Conservation (phyloP, 2,329 filamentous ascomycete genomes). For the Aspergillus uvarum region DNA sequence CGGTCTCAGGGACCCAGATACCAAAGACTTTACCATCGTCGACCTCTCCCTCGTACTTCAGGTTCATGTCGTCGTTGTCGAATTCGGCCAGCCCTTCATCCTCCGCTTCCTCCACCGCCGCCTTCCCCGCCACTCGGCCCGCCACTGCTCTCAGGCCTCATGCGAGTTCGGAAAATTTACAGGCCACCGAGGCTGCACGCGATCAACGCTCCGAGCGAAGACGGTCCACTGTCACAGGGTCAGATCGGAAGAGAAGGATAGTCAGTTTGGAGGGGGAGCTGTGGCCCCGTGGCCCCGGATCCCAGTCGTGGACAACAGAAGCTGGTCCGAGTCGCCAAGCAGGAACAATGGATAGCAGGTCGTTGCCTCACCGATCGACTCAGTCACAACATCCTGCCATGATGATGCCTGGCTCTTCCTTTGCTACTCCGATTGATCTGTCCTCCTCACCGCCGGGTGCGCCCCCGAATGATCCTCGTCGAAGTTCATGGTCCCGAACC, state of each 20-base stretch:
- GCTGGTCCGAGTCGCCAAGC: conserved; percentile 17
- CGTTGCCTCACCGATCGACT: conserved; percentile 24
- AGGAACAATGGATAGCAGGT: conserved; percentile 25
- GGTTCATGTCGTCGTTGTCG: conserved; percentile 29
- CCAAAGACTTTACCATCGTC: conserved; percentile 1
- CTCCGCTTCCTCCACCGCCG: conserved; percentile 10
- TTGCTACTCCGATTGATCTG: conserved; percentile 35
- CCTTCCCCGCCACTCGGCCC: conserved; percentile 9
- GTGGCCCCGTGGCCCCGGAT: conserved; percentile 17
- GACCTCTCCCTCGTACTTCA: not conserved
- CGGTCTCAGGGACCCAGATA: conserved; percentile 15
- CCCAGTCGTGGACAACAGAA: conserved; percentile 11
- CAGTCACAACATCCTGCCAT: conserved; percentile 12
- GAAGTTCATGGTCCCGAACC: conserved; percentile 18
- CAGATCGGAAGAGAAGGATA: conserved; percentile 46
- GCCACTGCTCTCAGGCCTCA: conserved; percentile 13
- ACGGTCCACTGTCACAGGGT: conserved; percentile 23
- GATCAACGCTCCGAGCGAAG: conserved; percentile 21
- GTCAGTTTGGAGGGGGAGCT: conserved; percentile 36
- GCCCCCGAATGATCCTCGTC: conserved; percentile 10
- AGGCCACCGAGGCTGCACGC: conserved; percentile 17
- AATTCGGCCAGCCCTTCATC: conserved; percentile 19
- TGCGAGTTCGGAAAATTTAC: conserved; percentile 18
- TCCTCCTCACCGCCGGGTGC: conserved; percentile 30
- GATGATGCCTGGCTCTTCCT: conserved; percentile 29